These are phyloP conservation scores for Coprinopsis strossmayeri DNA, from an alignment of 768 basidiomycete species.

Conservation along the genomic window DNA sequence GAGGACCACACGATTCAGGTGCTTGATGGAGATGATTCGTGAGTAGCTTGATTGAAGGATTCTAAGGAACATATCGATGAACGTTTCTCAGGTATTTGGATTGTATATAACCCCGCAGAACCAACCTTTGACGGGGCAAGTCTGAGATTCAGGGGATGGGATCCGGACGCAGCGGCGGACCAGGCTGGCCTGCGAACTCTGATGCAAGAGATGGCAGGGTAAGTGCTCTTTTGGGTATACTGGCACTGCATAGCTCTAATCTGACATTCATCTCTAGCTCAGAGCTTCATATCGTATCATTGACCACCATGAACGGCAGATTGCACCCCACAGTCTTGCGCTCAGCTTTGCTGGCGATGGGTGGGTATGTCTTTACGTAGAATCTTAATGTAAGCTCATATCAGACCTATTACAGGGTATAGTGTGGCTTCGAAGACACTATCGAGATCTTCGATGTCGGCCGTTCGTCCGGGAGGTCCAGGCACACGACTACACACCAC, in stretches of 20 bases:
- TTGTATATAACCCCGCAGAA: constrained; percentile 59
- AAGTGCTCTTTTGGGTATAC: too few species aligned
- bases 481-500: constrained; percentile 66
- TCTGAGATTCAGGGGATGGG: too few species aligned
- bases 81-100: constrained; percentile 2
- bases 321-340: constrained; percentile 79
- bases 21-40: constrained; percentile 37
- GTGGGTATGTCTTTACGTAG: too few species aligned
- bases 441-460: constrained; percentile 81
- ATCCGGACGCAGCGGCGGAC: too few species aligned
- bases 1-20: constrained; percentile 65
- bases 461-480: constrained; percentile 56
- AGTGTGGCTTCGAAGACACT: constrained; percentile 82
- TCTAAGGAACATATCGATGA: constrained; percentile 1
- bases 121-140: too few species aligned
- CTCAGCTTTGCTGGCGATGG: constrained; percentile 66
- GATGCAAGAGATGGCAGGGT: constrained; percentile 78
- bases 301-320: constrained; percentile 87
- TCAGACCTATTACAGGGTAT: constrained; percentile 69
- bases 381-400: too few species aligned
- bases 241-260: too few species aligned
- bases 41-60: background rate
- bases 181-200: constrained; percentile 79
- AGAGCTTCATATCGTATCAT: constrained; percentile 89
- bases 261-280: constrained; percentile 62